Base-by-base conservation (phyloP, 2,329 filamentous ascomycete species). In the Elsinoe australis region DNA sequence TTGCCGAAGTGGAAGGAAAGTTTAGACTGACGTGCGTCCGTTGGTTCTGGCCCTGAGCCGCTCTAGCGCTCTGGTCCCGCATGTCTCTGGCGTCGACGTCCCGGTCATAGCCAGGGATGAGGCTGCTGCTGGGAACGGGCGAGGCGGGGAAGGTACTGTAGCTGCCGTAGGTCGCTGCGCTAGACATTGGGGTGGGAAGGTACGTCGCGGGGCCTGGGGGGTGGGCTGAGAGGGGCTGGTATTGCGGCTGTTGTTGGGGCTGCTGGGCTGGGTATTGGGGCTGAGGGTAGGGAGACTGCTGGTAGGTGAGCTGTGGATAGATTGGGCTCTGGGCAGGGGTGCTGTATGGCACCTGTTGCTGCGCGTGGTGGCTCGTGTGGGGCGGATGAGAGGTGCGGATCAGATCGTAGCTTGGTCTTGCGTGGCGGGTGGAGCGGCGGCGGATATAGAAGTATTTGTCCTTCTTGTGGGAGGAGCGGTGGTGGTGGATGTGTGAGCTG, bases 391-490 rank as follows among this genome's bases (percentile, higher is more conserved):
- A 17, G 5, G 39, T 44, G 14, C 39, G 24, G 22, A 44, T 21
- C n/a, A 44, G 39, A n/a, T 44, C 39, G 39, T 44, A 44, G 39
- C 39, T 44, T 3, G 39, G 39, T 29, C 39, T 29, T 10, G 14
- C 17, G 26, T 44, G 39, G 4, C 22, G 15, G n/a, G 39, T 44
- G 4, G 15, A 15, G 7, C 39, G 39, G 15, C 39, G 39, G 26
- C 39, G 39, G 39, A 44, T 44, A 26, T 31, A 15, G 39, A 29
- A 44, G 26, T 44, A 44, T 15, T 44, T 44, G 12, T 44, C 39
- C 39, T 44, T 44, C 12, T 21, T 31, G 24, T 44, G 29, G 7
- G 26, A 19, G 5, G 12, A 26, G 39, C 18, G 24, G 15, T 21
- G 17, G 26, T 44, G 39, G 39, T 29, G 6, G 7, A 12, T 29